A percentile compares a stretch with the other conserved stretches of the same genome.
Conservation (phyloP, 192 early-diverging fungal genomes). For the Podila clonocystis region DNA sequence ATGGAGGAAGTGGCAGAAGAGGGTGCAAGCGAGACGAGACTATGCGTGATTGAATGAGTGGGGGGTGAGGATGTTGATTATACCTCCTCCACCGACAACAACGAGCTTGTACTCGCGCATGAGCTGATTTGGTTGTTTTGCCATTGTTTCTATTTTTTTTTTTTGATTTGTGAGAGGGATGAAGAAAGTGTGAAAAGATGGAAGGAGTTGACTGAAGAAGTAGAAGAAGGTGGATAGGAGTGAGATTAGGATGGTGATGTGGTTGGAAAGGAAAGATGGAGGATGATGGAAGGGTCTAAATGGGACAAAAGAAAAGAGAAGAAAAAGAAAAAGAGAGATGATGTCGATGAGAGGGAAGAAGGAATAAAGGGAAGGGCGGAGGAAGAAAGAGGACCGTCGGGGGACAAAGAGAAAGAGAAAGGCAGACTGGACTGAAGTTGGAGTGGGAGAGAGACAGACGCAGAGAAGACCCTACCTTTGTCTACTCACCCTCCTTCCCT, state of each 20-base stretch:
- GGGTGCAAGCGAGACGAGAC: too few species aligned
- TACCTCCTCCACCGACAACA: conserved; percentile 86
- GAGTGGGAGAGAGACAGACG: background rate
- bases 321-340: conserved; percentile 1
- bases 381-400: background rate
- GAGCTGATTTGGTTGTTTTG: conserved; percentile 53
- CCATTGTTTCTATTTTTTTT: conserved; percentile 9
- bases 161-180: background rate
- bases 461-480: background rate
- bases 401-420: background rate
- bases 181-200: background rate
- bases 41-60: background rate
- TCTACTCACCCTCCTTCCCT: background rate
- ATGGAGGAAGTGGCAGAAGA: background rate
- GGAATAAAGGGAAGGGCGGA: background rate
- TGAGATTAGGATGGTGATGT: background rate
- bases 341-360: background rate
- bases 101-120: conserved; percentile 79
- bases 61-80: background rate
- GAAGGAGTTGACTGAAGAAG: background rate
- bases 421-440: background rate
- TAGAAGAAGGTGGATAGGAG: background rate
- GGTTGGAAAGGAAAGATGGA: conserved; percentile 6
- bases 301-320: background rate
- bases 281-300: background rate